Base-by-base conservation (phyloP, 1,284 basidiomycete genomes). In the Sparassis latifolia region DNA sequence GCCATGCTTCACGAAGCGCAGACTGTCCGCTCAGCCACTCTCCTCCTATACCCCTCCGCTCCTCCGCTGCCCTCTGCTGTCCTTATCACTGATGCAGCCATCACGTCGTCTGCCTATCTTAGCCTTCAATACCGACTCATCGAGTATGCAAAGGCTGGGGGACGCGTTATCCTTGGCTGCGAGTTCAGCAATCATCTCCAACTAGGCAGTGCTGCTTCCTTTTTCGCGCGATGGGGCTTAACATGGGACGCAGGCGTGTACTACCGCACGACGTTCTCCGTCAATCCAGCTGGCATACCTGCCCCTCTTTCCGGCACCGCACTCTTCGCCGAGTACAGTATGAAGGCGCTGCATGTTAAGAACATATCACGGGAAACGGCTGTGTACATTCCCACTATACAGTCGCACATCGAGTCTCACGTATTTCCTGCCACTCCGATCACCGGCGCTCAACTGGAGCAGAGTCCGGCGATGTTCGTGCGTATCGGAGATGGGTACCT, bases 391-490 rank as follows among this genome's bases (percentile, higher is more conserved):
- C 53, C 58, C 3, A 55, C 53, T 2, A 12, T 44, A 2, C 28
- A 27, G 10, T 55, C 58, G 30, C 53, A 37, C 37, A 30, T 55
- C 30, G 53, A 57, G 53, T 55, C 51, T 29, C 46, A 32, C 40
- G 56, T 56, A 9, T 53, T 52, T 30, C 41, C 48, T 10, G 44
- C 51, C 0, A 33, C 28, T 5, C 54, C 42, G 5, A 46, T 58
- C 46, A 20, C 45, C 37, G 2, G 31, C 32, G 33, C 47, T 5
- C 27, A 30, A n/a, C 52, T 51, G 5, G 47, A 53, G 40, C 53
- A 60, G 52, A 52, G 45, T 46, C 55, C 58, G n/a, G 57, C 55
- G n/a, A 54, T 52, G 6, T 55, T 53, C 31, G 53, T 51, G 12
- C 52, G 45, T 9, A 51, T 60, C n/a, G 58, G 57, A 4, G 9